Base-by-base conservation (phyloP, 192 early-diverging fungal genomes). In the Coemansia aciculifera region DNA sequence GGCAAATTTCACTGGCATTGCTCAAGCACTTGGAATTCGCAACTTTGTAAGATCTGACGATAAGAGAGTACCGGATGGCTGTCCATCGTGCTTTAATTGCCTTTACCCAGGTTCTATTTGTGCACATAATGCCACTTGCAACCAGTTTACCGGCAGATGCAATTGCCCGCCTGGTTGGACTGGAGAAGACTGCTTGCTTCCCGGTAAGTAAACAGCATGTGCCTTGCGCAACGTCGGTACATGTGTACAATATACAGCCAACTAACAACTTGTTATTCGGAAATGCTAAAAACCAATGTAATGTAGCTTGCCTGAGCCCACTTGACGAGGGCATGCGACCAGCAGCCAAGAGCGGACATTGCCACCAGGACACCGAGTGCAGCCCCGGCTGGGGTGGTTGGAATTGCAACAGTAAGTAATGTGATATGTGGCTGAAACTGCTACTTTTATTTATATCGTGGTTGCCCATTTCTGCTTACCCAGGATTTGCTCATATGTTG, bases 381-480 rank as follows among this genome's bases (percentile, higher is more conserved):
- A 77, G 87, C 32, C 89, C 91, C 21, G 94, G 93, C 17, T 97
- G 95, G 95, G 89, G 87, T 42, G 95, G 95, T 44, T 93, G 93
- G 73, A 97, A 97, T 72, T 97, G 95, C 85, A 97, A 97, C 79
- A 73, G 78, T 81, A 81, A 81, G 78, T 75, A 12, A 15, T 15
- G 7, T 10, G 9, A 12, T 24, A 15, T 2, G 40, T 32, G 8
- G 27, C 24, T 10, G 27, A 12, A 17, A 17, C 34, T 32, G 19
- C 8, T 19, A 9, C 21, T 29, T 2, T 2, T 0, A 19, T 39
- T 7, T 38, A 40, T 62, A 31, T 17, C 63, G 23, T 36, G 8
- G 6, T 36, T 36, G 6, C 0, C 5, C 34, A 36, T 0, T 8
- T 36, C 5, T 36, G 34, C 34, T 36, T 36, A 9, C 34, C 34